Evolutionary conservation across 192 early-diverging fungal species (phyloP).

Genomic region (Gaertneriomyces semiglobifer): DNA sequence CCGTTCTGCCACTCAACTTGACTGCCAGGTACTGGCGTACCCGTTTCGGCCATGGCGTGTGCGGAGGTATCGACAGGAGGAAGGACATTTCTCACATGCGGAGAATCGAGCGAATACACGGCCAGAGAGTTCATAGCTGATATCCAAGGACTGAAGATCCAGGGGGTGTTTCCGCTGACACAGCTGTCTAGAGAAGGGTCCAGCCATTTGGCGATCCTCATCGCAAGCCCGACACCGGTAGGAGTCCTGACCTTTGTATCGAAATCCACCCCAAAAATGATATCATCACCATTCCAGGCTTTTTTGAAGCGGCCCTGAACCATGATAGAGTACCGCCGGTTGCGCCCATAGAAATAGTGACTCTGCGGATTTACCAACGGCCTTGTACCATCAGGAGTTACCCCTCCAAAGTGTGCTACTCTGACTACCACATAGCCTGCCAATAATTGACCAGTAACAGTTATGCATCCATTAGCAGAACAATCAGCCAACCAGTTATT

Average conservation of each 20-base stretch:
- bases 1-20: background rate
- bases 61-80: conserved; percentile 2
- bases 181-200: conserved; percentile 40
- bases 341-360: conserved; percentile 40
- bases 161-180: conserved; percentile 26
- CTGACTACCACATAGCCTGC: conserved; percentile 38
- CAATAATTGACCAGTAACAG: conserved; percentile 13
- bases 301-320: conserved; percentile 42
- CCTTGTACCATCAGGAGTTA: conserved; percentile 11
- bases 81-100: conserved; percentile 9
- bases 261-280: conserved; percentile 40
- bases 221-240: conserved; percentile 23
- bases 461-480: conserved; percentile 29
- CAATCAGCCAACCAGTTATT: conserved; percentile 37
- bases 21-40: background rate
- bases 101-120: conserved; percentile 22
- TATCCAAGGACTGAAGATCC: conserved; percentile 35
- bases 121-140: conserved; percentile 43
- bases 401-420: conserved; percentile 35
- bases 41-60: conserved; percentile 5
- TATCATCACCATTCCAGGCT: conserved; percentile 37
- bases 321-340: conserved; percentile 41
- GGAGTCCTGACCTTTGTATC: conserved; percentile 29
- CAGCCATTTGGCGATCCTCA: conserved; percentile 48
- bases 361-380: conserved; percentile 33